These are phyloP conservation scores for Boeremia lycopersici DNA, from an alignment of 2,329 filamentous ascomycete species.

Conservation along the genomic window DNA sequence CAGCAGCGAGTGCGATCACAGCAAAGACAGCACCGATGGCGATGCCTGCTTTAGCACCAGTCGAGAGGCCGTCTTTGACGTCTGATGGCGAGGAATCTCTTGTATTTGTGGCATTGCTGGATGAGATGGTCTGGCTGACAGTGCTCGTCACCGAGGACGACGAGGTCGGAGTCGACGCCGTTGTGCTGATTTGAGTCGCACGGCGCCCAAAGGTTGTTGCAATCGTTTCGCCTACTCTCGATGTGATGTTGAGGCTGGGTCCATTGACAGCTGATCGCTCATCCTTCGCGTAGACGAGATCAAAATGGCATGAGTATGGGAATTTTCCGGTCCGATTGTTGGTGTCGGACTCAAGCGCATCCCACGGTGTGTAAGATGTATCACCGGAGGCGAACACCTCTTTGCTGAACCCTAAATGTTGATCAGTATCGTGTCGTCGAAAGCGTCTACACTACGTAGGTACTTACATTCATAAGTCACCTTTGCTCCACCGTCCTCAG, in stretches of 20 bases:
- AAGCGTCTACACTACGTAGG: no score
- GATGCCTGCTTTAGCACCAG: conserved; percentile 8
- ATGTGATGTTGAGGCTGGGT: conserved; percentile 5
- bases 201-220: conserved; percentile 6
- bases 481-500: not conserved
- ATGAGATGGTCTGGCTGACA: not conserved
- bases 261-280: not conserved
- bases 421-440: not conserved
- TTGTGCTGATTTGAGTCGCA: not conserved
- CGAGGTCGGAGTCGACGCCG: not conserved
- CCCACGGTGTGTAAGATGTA: conserved; percentile 4
- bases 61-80: not conserved
- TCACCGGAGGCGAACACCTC: conserved; percentile 3
- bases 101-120: not conserved
- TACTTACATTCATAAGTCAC: not conserved
- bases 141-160: not conserved
- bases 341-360: not conserved
- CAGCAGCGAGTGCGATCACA: not conserved
- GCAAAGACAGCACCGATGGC: conserved; percentile 5
- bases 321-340: conserved; percentile 4
- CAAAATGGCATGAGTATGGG: conserved; percentile 7
- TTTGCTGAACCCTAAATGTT: not conserved
- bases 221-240: not conserved
- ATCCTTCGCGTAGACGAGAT: conserved; percentile 5
- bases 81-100: not conserved